Conservation (phyloP, 495 filamentous ascomycete species). For the Ramalina peruviana region DNA sequence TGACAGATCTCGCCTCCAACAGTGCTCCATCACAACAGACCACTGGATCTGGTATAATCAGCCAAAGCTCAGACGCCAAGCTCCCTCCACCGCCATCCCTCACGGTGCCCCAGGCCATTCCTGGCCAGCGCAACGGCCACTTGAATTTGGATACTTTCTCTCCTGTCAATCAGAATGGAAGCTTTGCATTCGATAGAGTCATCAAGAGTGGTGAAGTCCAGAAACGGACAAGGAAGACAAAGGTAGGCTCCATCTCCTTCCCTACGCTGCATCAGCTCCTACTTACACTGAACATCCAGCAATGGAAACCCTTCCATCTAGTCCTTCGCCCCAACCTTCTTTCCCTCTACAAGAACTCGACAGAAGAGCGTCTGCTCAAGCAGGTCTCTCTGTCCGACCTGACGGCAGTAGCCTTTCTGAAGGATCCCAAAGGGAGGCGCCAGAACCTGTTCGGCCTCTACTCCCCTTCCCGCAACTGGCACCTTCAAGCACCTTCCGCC, state of each 20-base stretch:
- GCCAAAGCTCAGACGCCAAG: neutral
- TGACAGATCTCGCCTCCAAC: neutral
- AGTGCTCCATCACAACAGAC: neutral
- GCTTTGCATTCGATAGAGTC: slow-evolving; percentile 87
- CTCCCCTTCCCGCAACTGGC: slow-evolving; percentile 78
- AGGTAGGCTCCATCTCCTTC: slow-evolving; percentile 40
- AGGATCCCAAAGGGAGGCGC: slow-evolving; percentile 69
- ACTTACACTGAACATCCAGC: slow-evolving; percentile 19
- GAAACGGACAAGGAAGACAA: slow-evolving; percentile 85
- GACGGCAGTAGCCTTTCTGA: slow-evolving; percentile 77
- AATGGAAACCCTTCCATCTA: slow-evolving; percentile 78
- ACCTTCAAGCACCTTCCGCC: slow-evolving; percentile 60
- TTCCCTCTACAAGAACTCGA: slow-evolving; percentile 85
- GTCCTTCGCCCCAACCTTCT: slow-evolving; percentile 88
- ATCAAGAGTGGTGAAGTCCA: slow-evolving; percentile 74
- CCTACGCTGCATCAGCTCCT: neutral
- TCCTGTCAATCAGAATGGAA: slow-evolving; percentile 87
- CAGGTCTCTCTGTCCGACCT: slow-evolving; percentile 81
- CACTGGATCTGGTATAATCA: neutral
- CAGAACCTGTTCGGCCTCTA: slow-evolving; percentile 86
- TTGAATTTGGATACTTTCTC: slow-evolving; percentile 49
- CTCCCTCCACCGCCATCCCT: neutral
- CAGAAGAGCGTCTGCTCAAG: slow-evolving; percentile 75
- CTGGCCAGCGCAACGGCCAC: slow-evolving; percentile 30
- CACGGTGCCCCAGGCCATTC: neutral